Conservation (phyloP, 805 yeast genomes). For the Wickerhamomyces strasburgensis region DNA sequence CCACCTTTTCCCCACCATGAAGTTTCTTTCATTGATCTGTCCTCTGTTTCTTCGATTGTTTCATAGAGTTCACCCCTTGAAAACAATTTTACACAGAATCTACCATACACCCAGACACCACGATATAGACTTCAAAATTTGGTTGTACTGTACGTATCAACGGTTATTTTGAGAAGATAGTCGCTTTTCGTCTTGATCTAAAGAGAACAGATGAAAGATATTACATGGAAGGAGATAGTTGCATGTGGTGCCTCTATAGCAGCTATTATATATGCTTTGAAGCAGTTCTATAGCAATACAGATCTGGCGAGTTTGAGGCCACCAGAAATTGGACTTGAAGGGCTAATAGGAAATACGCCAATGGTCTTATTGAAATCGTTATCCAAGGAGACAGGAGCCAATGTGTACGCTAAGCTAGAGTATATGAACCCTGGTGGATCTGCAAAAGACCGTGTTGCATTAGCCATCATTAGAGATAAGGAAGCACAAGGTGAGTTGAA, state of each 20-base stretch:
- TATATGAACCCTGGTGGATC: conserved; percentile 89
- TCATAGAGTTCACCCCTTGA: no score
- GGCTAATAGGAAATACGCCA: conserved; percentile 89
- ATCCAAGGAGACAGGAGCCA: conserved; percentile 69
- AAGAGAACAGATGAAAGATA: background rate
- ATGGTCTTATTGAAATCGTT: conserved; percentile 68
- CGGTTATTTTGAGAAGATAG: no score
- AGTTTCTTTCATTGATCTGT: no score
- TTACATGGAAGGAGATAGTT: conserved; percentile 23
- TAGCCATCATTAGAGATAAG: conserved; percentile 70
- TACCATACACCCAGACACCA: no score
- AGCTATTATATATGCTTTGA: conserved; percentile 10
- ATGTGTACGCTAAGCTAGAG: conserved; percentile 83
- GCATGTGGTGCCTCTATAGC: conserved; percentile 20
- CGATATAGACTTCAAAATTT: no score
- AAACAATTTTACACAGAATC: no score
- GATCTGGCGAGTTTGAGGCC: conserved; percentile 25
- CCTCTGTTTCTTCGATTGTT: no score
- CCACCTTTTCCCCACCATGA: no score
- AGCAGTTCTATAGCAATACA: background rate
- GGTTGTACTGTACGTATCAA: no score
- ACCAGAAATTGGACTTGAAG: conserved; percentile 55
- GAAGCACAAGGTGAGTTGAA: conserved; percentile 53
- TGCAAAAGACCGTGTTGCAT: conserved; percentile 91
- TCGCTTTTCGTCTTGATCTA: no score